Base-by-base conservation (phyloP, 345 rosid species). In the Citropsis articulata region DNA sequence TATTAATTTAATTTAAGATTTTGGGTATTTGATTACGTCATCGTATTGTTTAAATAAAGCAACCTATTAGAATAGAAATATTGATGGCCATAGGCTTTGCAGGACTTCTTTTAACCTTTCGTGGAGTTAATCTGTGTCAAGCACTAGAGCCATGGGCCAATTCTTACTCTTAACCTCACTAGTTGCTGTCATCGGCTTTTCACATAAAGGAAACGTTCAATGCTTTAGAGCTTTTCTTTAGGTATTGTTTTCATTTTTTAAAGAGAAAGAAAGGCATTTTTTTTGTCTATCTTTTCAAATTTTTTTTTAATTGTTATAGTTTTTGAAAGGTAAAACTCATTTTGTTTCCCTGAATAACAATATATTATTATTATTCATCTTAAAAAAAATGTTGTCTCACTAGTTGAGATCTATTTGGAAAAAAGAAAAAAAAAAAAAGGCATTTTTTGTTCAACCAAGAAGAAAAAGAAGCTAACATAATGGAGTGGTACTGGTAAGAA, bases 191-290 rank as follows among this genome's bases (percentile, higher is more conserved):
- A 60, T 72, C 76, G 5, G 25, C 78, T 78, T 81, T 77, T 22
- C 28, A 74, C 83, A 56, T 13, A 69, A 71, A 82, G 40, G 35
- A 31, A 68, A 82, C 63, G 73, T 12, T 60, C 12, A 12, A 69
- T 35, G 78, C 77, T 81, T 81, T 79, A 56, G 9, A 40, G 71
- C 82, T 69, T 78, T 83, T 73, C 42, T 36, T 36, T 64, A 2
- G 25, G 40, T 21, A 45, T 60, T 69, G 14, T 71, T 63, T 2
- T 28, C 40, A 40, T 10, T 40, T 36, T 36, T 36, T 36, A 36
- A 6, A 36, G 40, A 36, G 40, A 36, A 36, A 36, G 9, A 36
- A 36, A 36, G 40, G 40, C 40, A 36, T 7, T 36, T 36, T 40
- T 40, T 1, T 40, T 40, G 45, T 40, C 45, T 9, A 9, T 40